Evolutionary conservation across 345 rosid genomes (phyloP), one percentile per base, ranked within the genome.

Genomic region (Trapa incisa): DNA sequence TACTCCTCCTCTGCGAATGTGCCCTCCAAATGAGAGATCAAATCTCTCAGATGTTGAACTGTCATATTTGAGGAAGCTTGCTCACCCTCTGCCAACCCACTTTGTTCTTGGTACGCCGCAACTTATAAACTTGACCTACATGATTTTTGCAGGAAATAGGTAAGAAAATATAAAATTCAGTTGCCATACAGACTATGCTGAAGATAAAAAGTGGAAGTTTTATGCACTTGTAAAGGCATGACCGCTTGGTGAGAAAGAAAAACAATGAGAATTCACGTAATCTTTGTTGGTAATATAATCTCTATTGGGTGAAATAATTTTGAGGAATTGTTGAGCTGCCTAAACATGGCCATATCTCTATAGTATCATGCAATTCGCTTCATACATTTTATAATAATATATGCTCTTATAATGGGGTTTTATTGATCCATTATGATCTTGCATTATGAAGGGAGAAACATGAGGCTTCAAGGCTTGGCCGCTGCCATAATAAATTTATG

Each of bases 391-490:
- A 61, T 45, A 37, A 50, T 54, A 15, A 15, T 6, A 36, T 17
- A 47, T 45, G 37, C 22, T 37, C 54, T 69, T 43, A 37, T 42
- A 33, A 15, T 71, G 37, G 45, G 70, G 67, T 43, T 67, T 68
- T 43, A 16, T 22, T 74, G 58, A 70, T 71, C 74, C 41, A 54
- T 16, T 64, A 37, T 62, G 37, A 35, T 53, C n/a, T 57, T 56
- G 13, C 61, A 77, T 76, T 71, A 57, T 74, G 67, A 73, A 91
- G 96, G 93, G 68, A 84, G 88, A 82, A 91, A 91, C 80, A 76
- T 84, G 67, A 73, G 77, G 60, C 91, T 88, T 81, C 93, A 88
- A 76, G 97, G 97, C 47, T 75, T 91, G 73, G 96, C 96, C 74
- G 80, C 80, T 76, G 89, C 96, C 15, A 85, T 91, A 57, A 65